Conservation (phyloP, 1,139 yeast species). For the Yamadazyma pseudoaaseri region DNA sequence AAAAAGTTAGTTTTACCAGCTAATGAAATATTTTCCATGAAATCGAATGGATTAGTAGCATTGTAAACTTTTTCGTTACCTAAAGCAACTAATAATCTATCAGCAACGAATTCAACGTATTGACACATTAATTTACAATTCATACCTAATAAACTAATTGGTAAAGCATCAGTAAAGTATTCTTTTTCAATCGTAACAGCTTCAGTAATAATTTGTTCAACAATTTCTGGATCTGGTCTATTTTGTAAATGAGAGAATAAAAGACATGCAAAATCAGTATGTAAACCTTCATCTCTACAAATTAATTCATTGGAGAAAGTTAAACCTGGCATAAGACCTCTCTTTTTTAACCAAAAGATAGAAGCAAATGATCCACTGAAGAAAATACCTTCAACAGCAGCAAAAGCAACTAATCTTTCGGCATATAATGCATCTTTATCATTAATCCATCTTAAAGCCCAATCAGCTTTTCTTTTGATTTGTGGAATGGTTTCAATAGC, state of each 20-base stretch:
- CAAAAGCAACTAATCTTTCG: slow-evolving; percentile 96
- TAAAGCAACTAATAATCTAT: slow-evolving; percentile 81
- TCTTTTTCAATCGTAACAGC: slow-evolving; percentile 95
- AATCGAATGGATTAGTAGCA: slow-evolving; percentile 92
- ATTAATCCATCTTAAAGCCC: slow-evolving; percentile 96
- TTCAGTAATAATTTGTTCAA: slow-evolving; percentile 85
- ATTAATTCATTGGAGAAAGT: slow-evolving; percentile 96
- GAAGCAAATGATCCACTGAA: slow-evolving; percentile 98
- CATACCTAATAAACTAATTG: slow-evolving; percentile 91
- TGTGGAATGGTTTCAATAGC: slow-evolving; percentile 94
- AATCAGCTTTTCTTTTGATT: slow-evolving; percentile 93
- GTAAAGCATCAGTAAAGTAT: slow-evolving; percentile 91
- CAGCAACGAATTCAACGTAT: slow-evolving; percentile 97
- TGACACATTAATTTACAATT: slow-evolving; percentile 90
- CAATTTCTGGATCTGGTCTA: slow-evolving; percentile 78
- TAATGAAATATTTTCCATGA: slow-evolving; percentile 96
- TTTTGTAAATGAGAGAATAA: slow-evolving; percentile 88
- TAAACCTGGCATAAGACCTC: slow-evolving; percentile 98
- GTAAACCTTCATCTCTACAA: slow-evolving; percentile 97
- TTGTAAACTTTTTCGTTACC: slow-evolving; percentile 90
- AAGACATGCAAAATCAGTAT: slow-evolving; percentile 96
- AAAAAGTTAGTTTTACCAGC: slow-evolving; percentile 99
- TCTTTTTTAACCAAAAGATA: slow-evolving; percentile 95
- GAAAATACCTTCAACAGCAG: slow-evolving; percentile 98
- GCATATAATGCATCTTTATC: slow-evolving; percentile 86